phyloP scores from a whole-genome alignment of 768 basidiomycete genomes.

The Termitomyces eurrhizus region DNA sequence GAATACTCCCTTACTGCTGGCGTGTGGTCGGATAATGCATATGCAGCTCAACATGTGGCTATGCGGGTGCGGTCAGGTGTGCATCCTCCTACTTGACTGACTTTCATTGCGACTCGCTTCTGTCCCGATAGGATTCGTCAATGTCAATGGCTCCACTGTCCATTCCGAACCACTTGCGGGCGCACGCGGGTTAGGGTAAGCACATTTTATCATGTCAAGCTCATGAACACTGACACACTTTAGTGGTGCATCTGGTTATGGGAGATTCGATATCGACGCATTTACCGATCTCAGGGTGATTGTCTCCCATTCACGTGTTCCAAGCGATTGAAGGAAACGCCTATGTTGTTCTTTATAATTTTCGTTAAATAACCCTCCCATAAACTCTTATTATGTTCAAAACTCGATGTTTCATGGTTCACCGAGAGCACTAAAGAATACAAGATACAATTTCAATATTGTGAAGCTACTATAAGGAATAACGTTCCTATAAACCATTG shows the following conservation, averaged over 20 bases:
- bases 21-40: slow-evolving; percentile 48
- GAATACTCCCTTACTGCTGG: slow-evolving; percentile 49
- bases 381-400: too few species aligned
- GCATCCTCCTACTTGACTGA: background rate
- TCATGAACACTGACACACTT: background rate
- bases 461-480: slow-evolving; percentile 11
- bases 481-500: slow-evolving; percentile 1
- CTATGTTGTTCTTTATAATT: background rate
- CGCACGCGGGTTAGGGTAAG: slow-evolving; percentile 42
- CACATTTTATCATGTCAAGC: background rate
- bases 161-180: slow-evolving; percentile 38
- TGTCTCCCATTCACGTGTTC: slow-evolving; percentile 34
- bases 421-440: background rate
- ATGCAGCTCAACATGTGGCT: slow-evolving; percentile 41
- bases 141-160: slow-evolving; percentile 53
- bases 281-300: slow-evolving; percentile 45
- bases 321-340: background rate
- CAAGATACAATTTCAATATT: background rate
- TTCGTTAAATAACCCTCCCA: too few species aligned
- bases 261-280: slow-evolving; percentile 46
- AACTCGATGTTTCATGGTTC: background rate
- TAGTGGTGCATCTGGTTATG: slow-evolving; percentile 47
- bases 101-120: background rate
- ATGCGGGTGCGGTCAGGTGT: slow-evolving; percentile 43
- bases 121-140: slow-evolving; percentile 38